Conservation (phyloP, 768 basidiomycete genomes). For the Leccinum disarticulatum region DNA sequence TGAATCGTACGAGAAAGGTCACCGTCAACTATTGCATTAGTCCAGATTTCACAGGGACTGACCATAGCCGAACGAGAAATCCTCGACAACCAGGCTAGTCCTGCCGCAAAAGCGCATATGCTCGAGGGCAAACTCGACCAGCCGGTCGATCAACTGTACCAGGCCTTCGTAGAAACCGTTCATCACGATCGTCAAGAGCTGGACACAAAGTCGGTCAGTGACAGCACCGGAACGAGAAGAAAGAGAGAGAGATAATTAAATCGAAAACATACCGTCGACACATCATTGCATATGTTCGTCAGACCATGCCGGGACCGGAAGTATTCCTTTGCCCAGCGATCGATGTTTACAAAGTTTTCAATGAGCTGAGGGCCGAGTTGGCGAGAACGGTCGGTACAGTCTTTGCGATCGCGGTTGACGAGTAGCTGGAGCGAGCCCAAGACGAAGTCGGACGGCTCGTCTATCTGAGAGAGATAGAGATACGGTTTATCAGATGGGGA, state of each 20-base stretch:
- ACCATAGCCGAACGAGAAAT: slow-evolving; percentile 34
- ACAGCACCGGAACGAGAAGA: neutral
- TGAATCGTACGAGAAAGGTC: slow-evolving; percentile 1
- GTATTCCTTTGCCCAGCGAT: slow-evolving; percentile 29
- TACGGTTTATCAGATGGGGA: slow-evolving; percentile 3
- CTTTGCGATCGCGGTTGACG: slow-evolving; percentile 25
- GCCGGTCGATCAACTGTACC: slow-evolving; percentile 27
- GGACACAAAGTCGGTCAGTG: neutral
- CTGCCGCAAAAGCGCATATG: slow-evolving; percentile 25
- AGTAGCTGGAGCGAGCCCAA: slow-evolving; percentile 29
- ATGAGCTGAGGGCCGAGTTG: slow-evolving; percentile 31
- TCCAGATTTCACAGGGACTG: neutral
- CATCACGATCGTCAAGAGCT: slow-evolving; percentile 31
- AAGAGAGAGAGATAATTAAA: neutral
- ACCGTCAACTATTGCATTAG: neutral
- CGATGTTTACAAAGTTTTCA: slow-evolving; percentile 31
- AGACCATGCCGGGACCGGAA: slow-evolving; percentile 23
- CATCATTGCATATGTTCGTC: slow-evolving; percentile 14
- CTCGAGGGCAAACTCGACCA: slow-evolving; percentile 25
- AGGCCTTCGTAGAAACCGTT: slow-evolving; percentile 34
- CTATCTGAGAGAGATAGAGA: slow-evolving; percentile 13
- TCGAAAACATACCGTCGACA: slow-evolving; percentile 21
- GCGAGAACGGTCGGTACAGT: slow-evolving; percentile 14
- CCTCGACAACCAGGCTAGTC: slow-evolving; percentile 16
- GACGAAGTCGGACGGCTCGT: slow-evolving; percentile 26